These are phyloP conservation scores for Kluyveromyces marxianus DNA, from an alignment of 1,139 yeast species.

Conservation along the genomic window DNA sequence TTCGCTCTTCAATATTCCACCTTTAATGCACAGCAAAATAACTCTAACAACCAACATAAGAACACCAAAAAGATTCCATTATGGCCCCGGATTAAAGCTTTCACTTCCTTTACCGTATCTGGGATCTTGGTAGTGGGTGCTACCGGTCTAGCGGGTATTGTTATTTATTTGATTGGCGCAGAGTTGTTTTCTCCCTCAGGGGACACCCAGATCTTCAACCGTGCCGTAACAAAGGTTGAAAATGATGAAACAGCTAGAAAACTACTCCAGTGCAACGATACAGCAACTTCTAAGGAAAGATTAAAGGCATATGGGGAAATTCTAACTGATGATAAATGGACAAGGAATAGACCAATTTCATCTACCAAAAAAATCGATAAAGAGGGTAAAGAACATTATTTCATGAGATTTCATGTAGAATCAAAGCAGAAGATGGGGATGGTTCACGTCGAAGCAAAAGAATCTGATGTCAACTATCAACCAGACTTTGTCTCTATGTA, in stretches of 20 bases:
- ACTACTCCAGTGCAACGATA: constrained; percentile 44
- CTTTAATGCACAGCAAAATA: constrained; percentile 9
- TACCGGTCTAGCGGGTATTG: constrained; percentile 58
- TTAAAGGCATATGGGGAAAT: constrained; percentile 81
- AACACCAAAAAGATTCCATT: constrained; percentile 20
- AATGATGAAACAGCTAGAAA: constrained; percentile 54
- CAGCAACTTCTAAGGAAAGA: constrained; percentile 39
- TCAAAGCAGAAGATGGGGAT: constrained; percentile 53
- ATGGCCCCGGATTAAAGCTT: constrained; percentile 41
- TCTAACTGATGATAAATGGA: constrained; percentile 64
- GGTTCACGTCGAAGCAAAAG: constrained; percentile 70
- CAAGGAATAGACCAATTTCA: constrained; percentile 77
- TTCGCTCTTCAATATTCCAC: constrained; percentile 9
- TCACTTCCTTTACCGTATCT: constrained; percentile 55
- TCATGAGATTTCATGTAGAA: constrained; percentile 83
- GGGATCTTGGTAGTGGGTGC: constrained; percentile 60
- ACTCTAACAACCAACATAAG: constrained; percentile 8
- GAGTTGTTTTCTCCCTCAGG: constrained; percentile 85
- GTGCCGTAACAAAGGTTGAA: constrained; percentile 72
- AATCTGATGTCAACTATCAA: constrained; percentile 52
- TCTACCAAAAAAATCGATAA: constrained; percentile 48
- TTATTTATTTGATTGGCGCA: constrained; percentile 65
- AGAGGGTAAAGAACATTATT: constrained; percentile 71
- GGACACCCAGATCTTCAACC: constrained; percentile 82
- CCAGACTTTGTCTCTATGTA: constrained; percentile 71